A percentile compares a stretch with the other conserved stretches of the same genome.
These are phyloP conservation scores for Leishmania amazonensis DNA, from an alignment of 208 protist genomes.

Conservation along the genomic window DNA sequence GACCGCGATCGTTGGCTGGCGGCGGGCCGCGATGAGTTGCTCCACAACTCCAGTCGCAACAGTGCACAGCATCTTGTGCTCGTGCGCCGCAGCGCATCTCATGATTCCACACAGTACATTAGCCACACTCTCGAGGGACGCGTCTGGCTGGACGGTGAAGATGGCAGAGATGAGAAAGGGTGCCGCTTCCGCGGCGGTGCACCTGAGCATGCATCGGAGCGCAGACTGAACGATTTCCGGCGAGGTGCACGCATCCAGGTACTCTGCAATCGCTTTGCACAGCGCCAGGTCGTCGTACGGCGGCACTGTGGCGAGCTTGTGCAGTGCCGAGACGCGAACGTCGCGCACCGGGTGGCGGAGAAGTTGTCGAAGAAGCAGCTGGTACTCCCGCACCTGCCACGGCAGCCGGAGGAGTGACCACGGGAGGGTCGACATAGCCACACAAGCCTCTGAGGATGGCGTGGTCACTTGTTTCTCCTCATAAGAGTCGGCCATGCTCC, in stretches of 20 bases:
- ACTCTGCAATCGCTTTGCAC: conserved; percentile 9
- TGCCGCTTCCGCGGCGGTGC: conserved; percentile 14
- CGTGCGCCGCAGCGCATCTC: not conserved
- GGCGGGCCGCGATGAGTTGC: conserved; percentile 6
- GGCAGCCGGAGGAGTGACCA: conserved; percentile 4
- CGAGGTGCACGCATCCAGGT: conserved; percentile 6
- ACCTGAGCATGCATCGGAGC: conserved; percentile 21
- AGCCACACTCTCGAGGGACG: conserved; percentile 6
- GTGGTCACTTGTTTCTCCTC: not conserved
- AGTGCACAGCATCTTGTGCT: not conserved
- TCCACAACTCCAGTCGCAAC: not conserved
- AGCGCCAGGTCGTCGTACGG: conserved; percentile 20
- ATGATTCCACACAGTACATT: conserved; percentile 4
- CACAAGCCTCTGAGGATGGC: conserved; percentile 17
- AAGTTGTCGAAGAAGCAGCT: conserved; percentile 12
- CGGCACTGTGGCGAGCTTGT: conserved; percentile 13
- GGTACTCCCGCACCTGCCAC: conserved; percentile 29
- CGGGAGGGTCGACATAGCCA: conserved; percentile 19
- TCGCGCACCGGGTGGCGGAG: conserved; percentile 15
- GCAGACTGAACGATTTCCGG: not conserved
- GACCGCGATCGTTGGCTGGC: conserved; percentile 17
- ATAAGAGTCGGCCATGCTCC: not conserved
- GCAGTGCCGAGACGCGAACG: conserved; percentile 13
- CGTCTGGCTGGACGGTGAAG: conserved; percentile 2
- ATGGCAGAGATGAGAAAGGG: conserved; percentile 13